A percentile compares a stretch with the other conserved stretches of the same genome.
These are phyloP conservation scores for Juncus inflexus DNA, from an alignment of 176 grass and related monocot genomes.

Conservation along the genomic window DNA sequence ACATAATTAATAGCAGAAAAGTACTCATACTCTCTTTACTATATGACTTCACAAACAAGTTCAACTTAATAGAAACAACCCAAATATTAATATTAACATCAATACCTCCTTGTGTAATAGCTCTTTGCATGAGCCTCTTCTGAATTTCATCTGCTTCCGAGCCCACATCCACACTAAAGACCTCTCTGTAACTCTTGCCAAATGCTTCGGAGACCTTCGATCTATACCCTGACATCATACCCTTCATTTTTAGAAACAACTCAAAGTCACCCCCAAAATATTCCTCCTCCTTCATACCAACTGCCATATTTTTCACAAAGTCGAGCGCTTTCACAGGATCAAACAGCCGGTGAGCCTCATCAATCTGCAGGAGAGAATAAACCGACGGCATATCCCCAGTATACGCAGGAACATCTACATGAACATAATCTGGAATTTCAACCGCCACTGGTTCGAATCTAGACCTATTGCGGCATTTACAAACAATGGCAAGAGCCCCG, in stretches of 20 bases:
- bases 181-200: slow-evolving; percentile 72
- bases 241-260: slow-evolving; percentile 36
- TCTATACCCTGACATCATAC: slow-evolving; percentile 52
- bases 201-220: slow-evolving; percentile 35
- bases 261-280: slow-evolving; percentile 12
- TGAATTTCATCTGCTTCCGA: slow-evolving; percentile 22
- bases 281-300: slow-evolving; percentile 21
- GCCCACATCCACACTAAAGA: slow-evolving; percentile 64
- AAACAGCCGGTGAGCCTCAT: slow-evolving; percentile 38
- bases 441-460: slow-evolving; percentile 34
- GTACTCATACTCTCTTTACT: too few relatives aligned
- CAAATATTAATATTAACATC: slow-evolving; percentile 26
- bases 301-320: slow-evolving; percentile 40
- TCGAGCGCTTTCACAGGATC: slow-evolving; percentile 22
- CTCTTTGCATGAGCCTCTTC: slow-evolving; percentile 13
- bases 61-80: too few relatives aligned
- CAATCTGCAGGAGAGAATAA: slow-evolving; percentile 58
- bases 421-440: slow-evolving; percentile 35
- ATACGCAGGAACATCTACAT: slow-evolving; percentile 66
- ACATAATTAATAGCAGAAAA: too few relatives aligned
- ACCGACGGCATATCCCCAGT: slow-evolving; percentile 35
- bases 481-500: slow-evolving; percentile 55
- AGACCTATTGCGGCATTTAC: slow-evolving; percentile 39
- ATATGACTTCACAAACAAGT: too few relatives aligned
- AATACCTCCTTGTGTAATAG: slow-evolving; percentile 70